phyloP scores from a whole-genome alignment of 1,284 basidiomycete species.

The Ustilago tritici region DNA sequence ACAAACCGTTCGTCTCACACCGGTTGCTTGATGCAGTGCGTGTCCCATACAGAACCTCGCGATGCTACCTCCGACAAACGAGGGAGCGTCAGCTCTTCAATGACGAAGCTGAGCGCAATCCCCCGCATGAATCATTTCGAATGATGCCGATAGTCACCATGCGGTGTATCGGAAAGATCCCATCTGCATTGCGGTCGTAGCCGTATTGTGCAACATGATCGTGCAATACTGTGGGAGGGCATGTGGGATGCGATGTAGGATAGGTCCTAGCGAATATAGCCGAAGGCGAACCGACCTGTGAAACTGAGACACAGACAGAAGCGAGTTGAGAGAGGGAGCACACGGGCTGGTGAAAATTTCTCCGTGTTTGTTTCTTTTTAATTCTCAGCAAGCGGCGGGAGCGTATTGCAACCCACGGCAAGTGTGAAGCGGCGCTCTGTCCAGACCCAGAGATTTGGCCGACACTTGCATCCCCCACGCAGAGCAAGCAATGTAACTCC shows the following conservation, averaged over 20 bases:
- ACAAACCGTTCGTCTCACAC: background rate
- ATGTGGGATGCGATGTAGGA: background rate
- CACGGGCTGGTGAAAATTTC: background rate
- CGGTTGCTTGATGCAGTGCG: background rate
- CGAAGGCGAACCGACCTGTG: background rate
- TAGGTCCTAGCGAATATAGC: background rate
- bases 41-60: background rate
- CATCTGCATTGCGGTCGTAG: background rate
- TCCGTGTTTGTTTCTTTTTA: background rate
- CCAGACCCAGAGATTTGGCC: background rate
- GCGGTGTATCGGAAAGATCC: conserved; percentile 3
- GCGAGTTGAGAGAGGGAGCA: background rate
- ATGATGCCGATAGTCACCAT: background rate
- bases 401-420: background rate
- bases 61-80: background rate
- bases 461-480: background rate
- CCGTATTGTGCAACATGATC: background rate
- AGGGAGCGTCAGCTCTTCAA: background rate
- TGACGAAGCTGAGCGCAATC: background rate
- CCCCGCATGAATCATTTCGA: background rate
- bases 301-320: background rate
- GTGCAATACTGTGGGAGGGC: background rate
- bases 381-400: background rate
- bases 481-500: conserved; percentile 2
- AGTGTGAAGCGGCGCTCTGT: conserved; percentile 2